Evolutionary conservation across 169 alveolate genomes (phyloP).

Genomic region (Plasmodium sp.): DNA sequence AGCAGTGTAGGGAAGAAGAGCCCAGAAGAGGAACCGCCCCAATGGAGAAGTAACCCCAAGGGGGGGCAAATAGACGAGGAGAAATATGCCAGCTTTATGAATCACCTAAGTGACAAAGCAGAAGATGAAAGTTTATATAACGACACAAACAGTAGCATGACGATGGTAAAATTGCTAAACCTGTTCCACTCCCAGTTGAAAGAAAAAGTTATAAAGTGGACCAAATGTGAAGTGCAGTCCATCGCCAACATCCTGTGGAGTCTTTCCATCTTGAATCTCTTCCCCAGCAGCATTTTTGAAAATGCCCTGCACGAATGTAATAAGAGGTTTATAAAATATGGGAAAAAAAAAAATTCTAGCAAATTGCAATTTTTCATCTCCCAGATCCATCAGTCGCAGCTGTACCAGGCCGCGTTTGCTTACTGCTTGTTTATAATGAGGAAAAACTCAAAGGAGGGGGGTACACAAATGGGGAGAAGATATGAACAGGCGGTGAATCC

Average conservation of each 20-base stretch:
- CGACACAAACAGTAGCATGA: background rate
- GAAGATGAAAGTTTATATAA: constrained; percentile 10
- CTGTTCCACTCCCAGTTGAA: constrained; percentile 16
- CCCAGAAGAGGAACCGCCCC: background rate
- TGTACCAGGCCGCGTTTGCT: constrained; percentile 61
- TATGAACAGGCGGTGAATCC: background rate
- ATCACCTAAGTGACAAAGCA: background rate
- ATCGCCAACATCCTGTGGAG: constrained; percentile 71
- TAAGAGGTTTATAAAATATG: constrained; percentile 51
- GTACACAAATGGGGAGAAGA: background rate
- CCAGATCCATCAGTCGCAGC: constrained; percentile 64
- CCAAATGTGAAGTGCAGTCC: constrained; percentile 48
- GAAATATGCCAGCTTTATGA: background rate
- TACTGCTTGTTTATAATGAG: constrained; percentile 12
- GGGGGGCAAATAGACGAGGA: background rate
- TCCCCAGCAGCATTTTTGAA: constrained; percentile 25
- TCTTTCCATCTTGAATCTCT: constrained; percentile 40
- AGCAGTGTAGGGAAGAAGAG: background rate
- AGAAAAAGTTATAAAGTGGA: constrained; percentile 47
- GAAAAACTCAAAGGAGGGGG: background rate
- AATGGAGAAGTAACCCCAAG: background rate
- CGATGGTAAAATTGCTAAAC: background rate
- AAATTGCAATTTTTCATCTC: constrained; percentile 50
- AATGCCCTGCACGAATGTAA: constrained; percentile 59
- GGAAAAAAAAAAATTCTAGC: constrained; percentile 28